Evolutionary conservation across 108 stramenopile species (phyloP).

Genomic region (Licmophora abbreviata): DNA sequence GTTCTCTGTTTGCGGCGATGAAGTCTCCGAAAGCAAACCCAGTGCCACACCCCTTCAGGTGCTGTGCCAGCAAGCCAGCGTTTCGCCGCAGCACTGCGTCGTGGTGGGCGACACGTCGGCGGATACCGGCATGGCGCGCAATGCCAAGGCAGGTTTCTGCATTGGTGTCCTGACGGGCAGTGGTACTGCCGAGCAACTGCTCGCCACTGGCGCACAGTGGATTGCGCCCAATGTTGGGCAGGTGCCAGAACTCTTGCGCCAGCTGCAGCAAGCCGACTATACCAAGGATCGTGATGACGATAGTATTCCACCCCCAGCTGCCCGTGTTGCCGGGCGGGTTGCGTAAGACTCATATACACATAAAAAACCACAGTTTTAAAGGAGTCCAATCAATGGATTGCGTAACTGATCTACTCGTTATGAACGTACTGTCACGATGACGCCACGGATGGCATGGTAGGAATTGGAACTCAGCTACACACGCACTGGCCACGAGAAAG

Average conservation of each 20-base stretch:
- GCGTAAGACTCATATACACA: too few relatives aligned
- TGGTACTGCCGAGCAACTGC: constrained; percentile 31
- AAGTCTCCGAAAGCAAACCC: constrained; percentile 40
- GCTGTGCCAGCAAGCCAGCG: constrained; percentile 22
- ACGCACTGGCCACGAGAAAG: too few relatives aligned
- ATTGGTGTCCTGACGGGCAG: constrained; percentile 55
- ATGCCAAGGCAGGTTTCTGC: constrained; percentile 29
- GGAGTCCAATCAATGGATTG: too few relatives aligned
- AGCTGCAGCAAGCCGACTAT: too few relatives aligned
- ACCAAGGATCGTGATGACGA: too few relatives aligned
- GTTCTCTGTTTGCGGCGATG: constrained; percentile 30
- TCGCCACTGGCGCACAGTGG: constrained; percentile 38
- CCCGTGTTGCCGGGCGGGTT: too few relatives aligned
- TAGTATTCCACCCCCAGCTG: too few relatives aligned
- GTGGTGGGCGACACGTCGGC: constrained; percentile 49
- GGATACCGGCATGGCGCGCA: constrained; percentile 41
- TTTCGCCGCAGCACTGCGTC: constrained; percentile 28
- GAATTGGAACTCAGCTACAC: too few relatives aligned
- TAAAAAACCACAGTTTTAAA: too few relatives aligned
- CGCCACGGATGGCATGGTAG: too few relatives aligned
- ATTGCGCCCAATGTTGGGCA: constrained; percentile 29
- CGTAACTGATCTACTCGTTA: too few relatives aligned
- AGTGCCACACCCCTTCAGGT: constrained; percentile 23
- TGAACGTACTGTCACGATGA: too few relatives aligned
- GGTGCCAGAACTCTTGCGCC: constrained; percentile 14